phyloP scores from a whole-genome alignment of 2,329 filamentous ascomycete species.

The Apiospora rasikravindrae region DNA sequence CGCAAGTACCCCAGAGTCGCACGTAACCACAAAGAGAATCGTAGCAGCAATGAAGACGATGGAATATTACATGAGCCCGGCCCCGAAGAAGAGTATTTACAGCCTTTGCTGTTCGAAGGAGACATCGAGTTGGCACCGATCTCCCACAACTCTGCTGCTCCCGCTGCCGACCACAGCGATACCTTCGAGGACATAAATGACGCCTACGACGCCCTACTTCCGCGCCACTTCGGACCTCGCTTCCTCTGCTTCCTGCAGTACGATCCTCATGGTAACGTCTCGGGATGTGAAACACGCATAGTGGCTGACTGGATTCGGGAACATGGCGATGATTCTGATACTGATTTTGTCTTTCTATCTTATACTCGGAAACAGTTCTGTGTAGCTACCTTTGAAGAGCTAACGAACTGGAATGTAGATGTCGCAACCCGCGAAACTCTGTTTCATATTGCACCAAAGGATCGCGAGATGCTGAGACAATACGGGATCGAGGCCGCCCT shows the following conservation, averaged over 20 bases:
- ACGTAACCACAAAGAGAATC: conserved; percentile 21
- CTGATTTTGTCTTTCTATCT: conserved; percentile 46
- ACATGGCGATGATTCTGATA: conserved; percentile 29
- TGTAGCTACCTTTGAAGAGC: conserved; percentile 32
- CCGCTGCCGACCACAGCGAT: too few species aligned
- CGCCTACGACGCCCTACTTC: conserved; percentile 22
- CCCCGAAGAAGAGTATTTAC: neutral
- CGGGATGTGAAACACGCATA: conserved; percentile 29
- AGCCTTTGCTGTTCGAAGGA: neutral
- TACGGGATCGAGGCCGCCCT: conserved; percentile 45
- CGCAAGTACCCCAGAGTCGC: conserved; percentile 24
- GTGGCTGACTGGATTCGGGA: conserved; percentile 32
- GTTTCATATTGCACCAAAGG: conserved; percentile 23
- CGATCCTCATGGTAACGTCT: conserved; percentile 19
- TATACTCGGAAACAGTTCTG: conserved; percentile 48
- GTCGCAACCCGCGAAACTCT: conserved; percentile 26
- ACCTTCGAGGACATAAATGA: neutral
- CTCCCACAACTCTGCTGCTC: too few species aligned
- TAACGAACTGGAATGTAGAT: conserved; percentile 23
- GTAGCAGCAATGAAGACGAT: neutral
- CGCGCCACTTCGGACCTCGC: conserved; percentile 25
- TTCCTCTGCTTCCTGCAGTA: conserved; percentile 34
- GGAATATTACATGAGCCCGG: neutral
- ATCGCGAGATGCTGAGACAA: conserved; percentile 37
- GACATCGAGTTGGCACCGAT: too few species aligned